Evolutionary conservation across 805 yeast species (phyloP), one percentile per base, ranked within the genome.

Genomic region (Saccharomycopsis oosterbeekiorum): DNA sequence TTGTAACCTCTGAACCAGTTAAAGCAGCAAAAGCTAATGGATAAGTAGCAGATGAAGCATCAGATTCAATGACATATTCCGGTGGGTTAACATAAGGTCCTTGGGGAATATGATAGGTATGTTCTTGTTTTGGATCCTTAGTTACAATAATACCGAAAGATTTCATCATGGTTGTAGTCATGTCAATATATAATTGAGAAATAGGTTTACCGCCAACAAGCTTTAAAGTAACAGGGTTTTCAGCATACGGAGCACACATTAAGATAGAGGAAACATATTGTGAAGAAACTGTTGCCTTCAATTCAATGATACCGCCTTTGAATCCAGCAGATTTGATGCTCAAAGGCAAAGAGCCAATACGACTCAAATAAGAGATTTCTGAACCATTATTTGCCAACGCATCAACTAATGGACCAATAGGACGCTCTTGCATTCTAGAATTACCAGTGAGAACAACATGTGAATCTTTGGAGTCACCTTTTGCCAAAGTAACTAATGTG

Each of bases 211-310:
- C 99, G 39, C 98, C 99, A 21, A 88, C 92, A 63, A 94, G 79
- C 9, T 93, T 76, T 70, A 94, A 80, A 9, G 96, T 90, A 37
- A 93, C 96, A 6, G 97, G 96, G 61, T 82, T 80, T 61, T 84
- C 75, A 11, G 98, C 98, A 70, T 92, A 94, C 57, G 99, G 99
- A 42, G 99, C 98, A 74, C 97, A 89, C 97, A 94, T 91, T 69
- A 94, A 80, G 60, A 94, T 81, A 0, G 98, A 93, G 1, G 98
- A 92, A 55, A 94, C 99, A 69, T 94, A 94, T 74, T 94, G 99
- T 14, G 98, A 94, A 1, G 98, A 92, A 55, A 94, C 89, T 4
- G 98, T 92, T 24, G 99, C 99, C 50, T 93, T 93, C 56, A 94
- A 79, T 73, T 92, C 97, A 65, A 94, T 90, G 66, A 89, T 78